Conservation (phyloP, 495 filamentous ascomycete species). For the Lineolata rhizophorae region DNA sequence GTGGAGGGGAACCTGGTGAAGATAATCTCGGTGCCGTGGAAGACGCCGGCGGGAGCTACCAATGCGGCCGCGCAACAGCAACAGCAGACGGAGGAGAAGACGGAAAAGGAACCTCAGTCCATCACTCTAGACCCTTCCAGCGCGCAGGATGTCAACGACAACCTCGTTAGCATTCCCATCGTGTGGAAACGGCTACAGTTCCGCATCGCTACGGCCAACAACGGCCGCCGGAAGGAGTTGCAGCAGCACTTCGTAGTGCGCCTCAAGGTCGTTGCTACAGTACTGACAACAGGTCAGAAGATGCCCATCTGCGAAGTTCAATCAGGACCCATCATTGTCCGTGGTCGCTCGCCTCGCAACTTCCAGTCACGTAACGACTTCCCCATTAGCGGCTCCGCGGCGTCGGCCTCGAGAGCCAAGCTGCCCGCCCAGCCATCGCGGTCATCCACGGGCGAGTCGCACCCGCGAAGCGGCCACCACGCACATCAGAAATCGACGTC, state of each 20-base stretch:
- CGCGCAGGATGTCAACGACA: slow-evolving; percentile 51
- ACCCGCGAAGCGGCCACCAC: too few species aligned
- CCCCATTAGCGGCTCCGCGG: slow-evolving; percentile 26
- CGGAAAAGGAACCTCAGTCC: slow-evolving; percentile 41
- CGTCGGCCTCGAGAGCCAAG: too few species aligned
- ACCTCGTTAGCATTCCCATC: slow-evolving; percentile 48
- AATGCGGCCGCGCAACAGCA: slow-evolving; percentile 31
- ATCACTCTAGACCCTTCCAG: slow-evolving; percentile 50
- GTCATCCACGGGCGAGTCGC: slow-evolving; percentile 26
- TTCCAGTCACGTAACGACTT: slow-evolving; percentile 48
- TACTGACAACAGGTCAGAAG: slow-evolving; percentile 32
- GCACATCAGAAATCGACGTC: too few species aligned
- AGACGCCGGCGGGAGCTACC: slow-evolving; percentile 41
- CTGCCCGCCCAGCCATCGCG: slow-evolving; percentile 20
- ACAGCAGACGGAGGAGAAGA: slow-evolving; percentile 36
- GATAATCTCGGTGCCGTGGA: slow-evolving; percentile 87
- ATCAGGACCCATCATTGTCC: slow-evolving; percentile 44
- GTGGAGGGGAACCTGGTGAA: slow-evolving; percentile 75
- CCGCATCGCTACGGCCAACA: slow-evolving; percentile 76
- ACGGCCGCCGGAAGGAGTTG: slow-evolving; percentile 46
- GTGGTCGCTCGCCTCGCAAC: slow-evolving; percentile 43
- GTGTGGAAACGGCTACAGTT: slow-evolving; percentile 87
- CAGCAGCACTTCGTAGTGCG: slow-evolving; percentile 52
- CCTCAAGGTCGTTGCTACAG: slow-evolving; percentile 37
- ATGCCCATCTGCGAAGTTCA: slow-evolving; percentile 37